phyloP scores from a whole-genome alignment of 1,284 basidiomycete species.

The Pisolithus thermaeus region DNA sequence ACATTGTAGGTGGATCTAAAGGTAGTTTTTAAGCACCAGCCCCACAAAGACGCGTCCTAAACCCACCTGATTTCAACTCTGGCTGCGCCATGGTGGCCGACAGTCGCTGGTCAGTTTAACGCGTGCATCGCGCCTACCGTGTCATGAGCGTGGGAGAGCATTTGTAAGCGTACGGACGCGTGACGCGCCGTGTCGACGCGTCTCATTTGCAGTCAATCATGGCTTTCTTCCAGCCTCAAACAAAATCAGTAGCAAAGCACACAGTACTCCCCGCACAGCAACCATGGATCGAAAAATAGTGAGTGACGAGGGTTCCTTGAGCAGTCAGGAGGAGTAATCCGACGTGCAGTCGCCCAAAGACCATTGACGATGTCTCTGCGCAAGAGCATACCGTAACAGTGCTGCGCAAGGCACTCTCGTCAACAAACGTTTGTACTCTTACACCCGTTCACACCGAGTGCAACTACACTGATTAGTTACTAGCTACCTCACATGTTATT shows the following conservation, averaged over 20 bases:
- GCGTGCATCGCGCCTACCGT: conserved; percentile 9
- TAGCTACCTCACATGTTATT: conserved; percentile 99
- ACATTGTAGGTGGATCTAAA: conserved; percentile 11
- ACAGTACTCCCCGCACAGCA: conserved; percentile 61
- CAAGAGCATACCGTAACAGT: conserved; percentile 97
- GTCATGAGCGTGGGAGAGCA: conserved; percentile 17
- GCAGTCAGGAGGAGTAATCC: conserved; percentile 7
- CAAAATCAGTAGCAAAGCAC: conserved; percentile 38
- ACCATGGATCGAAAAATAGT: conserved; percentile 99
- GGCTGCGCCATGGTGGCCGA: conserved; percentile 33
- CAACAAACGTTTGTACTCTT: conserved; percentile 71
- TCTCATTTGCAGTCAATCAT: conserved; percentile 26
- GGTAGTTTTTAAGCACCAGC: conserved; percentile 1
- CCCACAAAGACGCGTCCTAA: conserved; percentile 6
- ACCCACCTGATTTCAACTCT: conserved; percentile 34
- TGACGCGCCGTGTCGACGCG: conserved; percentile 32
- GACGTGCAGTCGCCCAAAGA: conserved; percentile 80
- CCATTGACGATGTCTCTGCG: conserved; percentile 95
- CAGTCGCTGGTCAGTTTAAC: conserved; percentile 14
- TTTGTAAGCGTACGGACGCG: conserved; percentile 30
- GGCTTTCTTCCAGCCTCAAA: conserved; percentile 58
- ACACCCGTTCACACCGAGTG: neutral
- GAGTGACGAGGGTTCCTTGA: conserved; percentile 14
- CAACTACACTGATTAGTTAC: conserved; percentile 8
- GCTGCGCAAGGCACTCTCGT: conserved; percentile 84